Conservation (phyloP, 768 basidiomycete genomes). For the Chiua virens region DNA sequence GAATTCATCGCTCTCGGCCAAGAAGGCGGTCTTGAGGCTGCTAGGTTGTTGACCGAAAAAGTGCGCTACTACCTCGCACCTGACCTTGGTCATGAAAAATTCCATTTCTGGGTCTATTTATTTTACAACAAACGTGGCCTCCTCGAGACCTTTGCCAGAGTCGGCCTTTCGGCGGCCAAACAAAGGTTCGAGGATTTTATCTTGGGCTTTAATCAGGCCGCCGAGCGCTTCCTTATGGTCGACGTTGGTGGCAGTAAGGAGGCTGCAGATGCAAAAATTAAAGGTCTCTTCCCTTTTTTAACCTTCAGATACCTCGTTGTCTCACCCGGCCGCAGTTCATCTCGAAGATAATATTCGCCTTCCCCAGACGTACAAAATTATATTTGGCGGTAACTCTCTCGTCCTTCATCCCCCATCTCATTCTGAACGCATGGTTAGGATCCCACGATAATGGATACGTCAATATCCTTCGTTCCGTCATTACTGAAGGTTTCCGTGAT, state of each 20-base stretch:
- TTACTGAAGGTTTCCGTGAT: slow-evolving; percentile 61
- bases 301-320: neutral
- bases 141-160: slow-evolving; percentile 45
- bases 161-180: slow-evolving; percentile 34
- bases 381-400: slow-evolving; percentile 58
- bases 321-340: slow-evolving; percentile 33
- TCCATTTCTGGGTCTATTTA: slow-evolving; percentile 59
- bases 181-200: slow-evolving; percentile 62
- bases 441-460: slow-evolving; percentile 77
- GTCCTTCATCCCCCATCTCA: slow-evolving; percentile 1
- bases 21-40: slow-evolving; percentile 57
- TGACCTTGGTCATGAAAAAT: slow-evolving; percentile 27
- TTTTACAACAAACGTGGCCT: slow-evolving; percentile 66
- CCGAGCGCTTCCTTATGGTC: slow-evolving; percentile 64
- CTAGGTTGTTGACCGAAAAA: slow-evolving; percentile 41
- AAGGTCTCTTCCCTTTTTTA: slow-evolving; percentile 43
- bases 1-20: slow-evolving; percentile 56
- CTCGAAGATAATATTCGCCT: slow-evolving; percentile 45
- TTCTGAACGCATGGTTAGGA: slow-evolving; percentile 36
- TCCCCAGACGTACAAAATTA: slow-evolving; percentile 62
- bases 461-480: slow-evolving; percentile 57
- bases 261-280: slow-evolving; percentile 74
- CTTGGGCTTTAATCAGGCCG: slow-evolving; percentile 68
- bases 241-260: slow-evolving; percentile 74
- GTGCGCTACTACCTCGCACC: slow-evolving; percentile 25